phyloP scores from a whole-genome alignment of 257 asterid genomes.

The Penstemon eatonii region DNA sequence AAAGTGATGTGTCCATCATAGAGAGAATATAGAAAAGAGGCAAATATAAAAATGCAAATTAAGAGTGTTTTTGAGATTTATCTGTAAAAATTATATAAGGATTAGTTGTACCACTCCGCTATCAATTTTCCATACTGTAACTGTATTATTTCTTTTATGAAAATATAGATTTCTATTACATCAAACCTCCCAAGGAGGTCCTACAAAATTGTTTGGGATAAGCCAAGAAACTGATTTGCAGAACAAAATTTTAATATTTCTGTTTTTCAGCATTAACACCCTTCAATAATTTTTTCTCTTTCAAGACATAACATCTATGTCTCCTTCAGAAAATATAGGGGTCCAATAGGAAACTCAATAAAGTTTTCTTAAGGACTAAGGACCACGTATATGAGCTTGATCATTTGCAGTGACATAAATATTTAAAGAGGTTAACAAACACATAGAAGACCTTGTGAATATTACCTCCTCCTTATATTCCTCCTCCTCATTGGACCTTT shows the following conservation, averaged over 20 bases:
- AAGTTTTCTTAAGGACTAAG: neutral
- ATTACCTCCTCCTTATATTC: slow-evolving; percentile 76
- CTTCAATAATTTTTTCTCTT: neutral
- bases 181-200: neutral
- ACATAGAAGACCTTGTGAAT: slow-evolving; percentile 2
- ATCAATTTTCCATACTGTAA: neutral
- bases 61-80: neutral
- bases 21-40: neutral
- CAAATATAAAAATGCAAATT: neutral
- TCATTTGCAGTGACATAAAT: neutral
- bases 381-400: neutral
- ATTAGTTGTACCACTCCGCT: neutral
- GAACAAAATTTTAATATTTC: neutral
- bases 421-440: slow-evolving; percentile 4
- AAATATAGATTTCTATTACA: neutral
- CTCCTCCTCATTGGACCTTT: slow-evolving; percentile 89
- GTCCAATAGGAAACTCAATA: neutral
- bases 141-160: neutral
- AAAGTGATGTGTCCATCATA: neutral
- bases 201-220: no score
- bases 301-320: neutral
- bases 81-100: neutral
- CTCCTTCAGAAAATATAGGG: neutral
- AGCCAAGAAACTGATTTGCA: no score
- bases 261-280: neutral